Conservation (phyloP, 352 stramenopile species). For the Phytopythium aichiense region DNA sequence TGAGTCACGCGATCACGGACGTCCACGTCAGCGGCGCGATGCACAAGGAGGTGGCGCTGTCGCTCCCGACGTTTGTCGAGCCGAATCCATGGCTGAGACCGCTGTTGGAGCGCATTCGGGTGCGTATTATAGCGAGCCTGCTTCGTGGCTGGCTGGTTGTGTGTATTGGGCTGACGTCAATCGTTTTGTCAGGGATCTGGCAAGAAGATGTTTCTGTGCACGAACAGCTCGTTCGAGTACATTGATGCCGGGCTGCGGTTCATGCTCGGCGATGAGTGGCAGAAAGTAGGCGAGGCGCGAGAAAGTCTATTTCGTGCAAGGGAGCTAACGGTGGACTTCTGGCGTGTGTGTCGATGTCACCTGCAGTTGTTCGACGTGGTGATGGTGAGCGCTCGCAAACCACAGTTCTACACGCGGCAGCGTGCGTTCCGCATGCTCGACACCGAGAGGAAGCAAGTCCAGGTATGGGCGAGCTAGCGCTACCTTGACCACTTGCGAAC, state of each 20-base stretch:
- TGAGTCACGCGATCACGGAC: slow-evolving; percentile 81
- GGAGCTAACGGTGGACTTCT: background rate
- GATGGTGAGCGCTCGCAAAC: slow-evolving; percentile 88
- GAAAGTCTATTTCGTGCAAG: background rate
- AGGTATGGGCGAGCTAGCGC: slow-evolving; percentile 17
- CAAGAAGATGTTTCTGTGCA: slow-evolving; percentile 92
- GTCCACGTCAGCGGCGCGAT: slow-evolving; percentile 92
- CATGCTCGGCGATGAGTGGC: slow-evolving; percentile 91
- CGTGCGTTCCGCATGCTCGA: slow-evolving; percentile 77
- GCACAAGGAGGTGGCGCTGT: slow-evolving; percentile 84
- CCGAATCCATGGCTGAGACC: slow-evolving; percentile 81
- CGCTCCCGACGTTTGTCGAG: slow-evolving; percentile 87
- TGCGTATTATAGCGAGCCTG: slow-evolving; percentile 6
- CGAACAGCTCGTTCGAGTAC: slow-evolving; percentile 93
- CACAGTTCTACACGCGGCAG: slow-evolving; percentile 89
- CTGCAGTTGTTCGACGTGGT: slow-evolving; percentile 86
- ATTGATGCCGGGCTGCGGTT: slow-evolving; percentile 91
- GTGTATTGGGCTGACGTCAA: background rate
- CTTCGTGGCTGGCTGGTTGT: no score
- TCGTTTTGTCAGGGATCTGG: slow-evolving; percentile 46
- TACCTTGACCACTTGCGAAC: background rate
- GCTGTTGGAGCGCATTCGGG: slow-evolving; percentile 74
- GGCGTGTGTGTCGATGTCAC: background rate
- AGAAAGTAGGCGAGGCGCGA: slow-evolving; percentile 23
- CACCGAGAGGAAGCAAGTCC: slow-evolving; percentile 55